Evolutionary conservation across 768 basidiomycete species (phyloP).

Genomic region (Gyrodon lividus): DNA sequence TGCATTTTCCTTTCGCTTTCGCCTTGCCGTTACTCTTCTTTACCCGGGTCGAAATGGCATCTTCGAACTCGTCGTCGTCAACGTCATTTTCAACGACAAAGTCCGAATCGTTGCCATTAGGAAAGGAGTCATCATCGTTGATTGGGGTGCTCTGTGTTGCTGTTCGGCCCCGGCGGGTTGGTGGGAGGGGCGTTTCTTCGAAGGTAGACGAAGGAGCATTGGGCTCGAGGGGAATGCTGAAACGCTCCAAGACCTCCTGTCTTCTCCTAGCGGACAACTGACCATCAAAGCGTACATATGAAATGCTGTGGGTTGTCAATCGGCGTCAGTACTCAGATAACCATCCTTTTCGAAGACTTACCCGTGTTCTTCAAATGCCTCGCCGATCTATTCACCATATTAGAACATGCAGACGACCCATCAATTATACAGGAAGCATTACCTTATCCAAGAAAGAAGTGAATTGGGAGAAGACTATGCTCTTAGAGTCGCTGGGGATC

Average conservation of each 20-base stretch:
- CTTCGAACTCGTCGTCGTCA: slow-evolving; percentile 33
- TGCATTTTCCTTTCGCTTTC: slow-evolving; percentile 41
- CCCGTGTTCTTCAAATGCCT: slow-evolving; percentile 66
- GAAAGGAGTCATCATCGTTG: slow-evolving; percentile 11
- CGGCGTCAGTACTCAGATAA: neutral
- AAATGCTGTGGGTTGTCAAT: slow-evolving; percentile 46
- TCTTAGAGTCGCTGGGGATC: slow-evolving; percentile 70
- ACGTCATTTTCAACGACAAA: slow-evolving; percentile 31
- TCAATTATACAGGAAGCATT: neutral
- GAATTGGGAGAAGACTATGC: slow-evolving; percentile 88
- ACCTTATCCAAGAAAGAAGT: slow-evolving; percentile 84
- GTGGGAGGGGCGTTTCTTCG: slow-evolving; percentile 14
- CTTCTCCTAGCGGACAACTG: slow-evolving; percentile 79
- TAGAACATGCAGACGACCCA: neutral
- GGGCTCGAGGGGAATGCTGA: slow-evolving; percentile 63
- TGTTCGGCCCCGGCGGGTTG: slow-evolving; percentile 5
- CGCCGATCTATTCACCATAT: slow-evolving; percentile 56
- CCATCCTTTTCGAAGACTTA: slow-evolving; percentile 24
- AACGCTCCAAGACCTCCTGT: slow-evolving; percentile 72
- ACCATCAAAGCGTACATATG: slow-evolving; percentile 82
- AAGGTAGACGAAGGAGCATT: slow-evolving; percentile 19
- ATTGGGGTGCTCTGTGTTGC: slow-evolving; percentile 1
- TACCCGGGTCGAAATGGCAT: slow-evolving; percentile 29
- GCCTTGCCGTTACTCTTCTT: slow-evolving; percentile 30
- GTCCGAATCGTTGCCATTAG: slow-evolving; percentile 35